Base-by-base conservation (phyloP, 2,329 filamentous ascomycete species). In the Salinomyces thailandicus region DNA sequence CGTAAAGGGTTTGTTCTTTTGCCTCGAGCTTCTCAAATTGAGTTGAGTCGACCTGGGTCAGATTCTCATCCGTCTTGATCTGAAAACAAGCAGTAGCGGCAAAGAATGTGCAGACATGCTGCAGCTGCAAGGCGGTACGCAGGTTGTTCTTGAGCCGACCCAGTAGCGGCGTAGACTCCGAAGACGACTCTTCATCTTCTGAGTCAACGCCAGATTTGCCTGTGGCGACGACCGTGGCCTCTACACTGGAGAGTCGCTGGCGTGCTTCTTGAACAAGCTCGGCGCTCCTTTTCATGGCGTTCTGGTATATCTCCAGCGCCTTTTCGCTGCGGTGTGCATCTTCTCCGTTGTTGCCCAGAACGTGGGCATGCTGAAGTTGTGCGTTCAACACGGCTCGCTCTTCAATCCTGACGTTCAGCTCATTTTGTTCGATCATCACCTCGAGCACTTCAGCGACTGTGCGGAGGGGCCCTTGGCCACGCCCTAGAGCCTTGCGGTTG, bases 391-490 rank as follows among this genome's bases (percentile, higher is more conserved):
- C 72, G 2, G 68, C 63, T 35, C 85, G 74, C 52, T 91, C 79
- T 39, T 89, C 79, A 0, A 70, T 61, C 35, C 79, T 73, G 38
- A 89, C 72, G 1, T 62, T 56, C 5, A 66, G 66, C 39, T 89
- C 82, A 29, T 81, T 86, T 52, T 89, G 79, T 37, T 94, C 85
- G 39, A 95, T 80, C 89, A 98, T 95, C 4, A 80, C 77, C 45
- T 85, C 79, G 8, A 98, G 66, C 1, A 96, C 89, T 58, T 96
- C 84, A 13, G 79, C 74, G 2, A 94, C 80, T 0, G 87, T 93
- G 9, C 83, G 73, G 45, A 95, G 68, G 0, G 84, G 79, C 36
- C 68, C 69, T 33, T 69, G 75, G 30, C 72, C 69, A 14, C 59
- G 55, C 1, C 79, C 79, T 5, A 84, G 60, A 0, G 73, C 71